A percentile compares a stretch with the other conserved stretches of the same genome.
Conservation (phyloP, 371 early-diverging fungal genomes). For the Syncephalastrum racemosum region DNA sequence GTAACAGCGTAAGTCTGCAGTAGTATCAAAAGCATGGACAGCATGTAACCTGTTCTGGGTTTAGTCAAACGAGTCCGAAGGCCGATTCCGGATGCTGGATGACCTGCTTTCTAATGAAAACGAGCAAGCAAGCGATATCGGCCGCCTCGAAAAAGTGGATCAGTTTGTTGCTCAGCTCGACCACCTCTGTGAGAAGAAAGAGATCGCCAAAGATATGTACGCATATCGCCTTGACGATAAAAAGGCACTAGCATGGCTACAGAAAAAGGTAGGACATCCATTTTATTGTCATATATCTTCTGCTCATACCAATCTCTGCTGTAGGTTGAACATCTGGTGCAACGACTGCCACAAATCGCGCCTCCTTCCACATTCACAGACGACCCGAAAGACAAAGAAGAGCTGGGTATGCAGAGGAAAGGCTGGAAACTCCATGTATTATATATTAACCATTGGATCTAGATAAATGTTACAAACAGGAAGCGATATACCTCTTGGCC, state of each 20-base stretch:
- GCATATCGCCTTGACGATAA: slow-evolving; percentile 18
- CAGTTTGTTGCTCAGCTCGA: slow-evolving; percentile 2
- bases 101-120: slow-evolving; percentile 11
- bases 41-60: background rate
- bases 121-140: background rate
- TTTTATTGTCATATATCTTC: background rate
- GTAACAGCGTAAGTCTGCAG: slow-evolving; percentile 2
- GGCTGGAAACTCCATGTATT: background rate
- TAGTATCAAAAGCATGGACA: background rate
- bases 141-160: background rate
- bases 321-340: background rate
- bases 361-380: slow-evolving; percentile 1
- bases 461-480: slow-evolving; percentile 13
- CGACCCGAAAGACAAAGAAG: slow-evolving; percentile 4
- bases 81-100: slow-evolving; percentile 14
- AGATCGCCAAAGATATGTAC: slow-evolving; percentile 12
- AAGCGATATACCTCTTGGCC: slow-evolving; percentile 15
- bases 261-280: slow-evolving; percentile 12
- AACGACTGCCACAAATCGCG: background rate
- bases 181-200: slow-evolving; percentile 17
- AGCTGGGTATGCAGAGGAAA: slow-evolving; percentile 3
- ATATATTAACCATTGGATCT: background rate
- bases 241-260: slow-evolving; percentile 14
- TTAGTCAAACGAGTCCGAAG: background rate
- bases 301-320: background rate